These are phyloP conservation scores for Fusarium nygamai DNA, from an alignment of 2,329 filamentous ascomycete species.

Conservation along the genomic window DNA sequence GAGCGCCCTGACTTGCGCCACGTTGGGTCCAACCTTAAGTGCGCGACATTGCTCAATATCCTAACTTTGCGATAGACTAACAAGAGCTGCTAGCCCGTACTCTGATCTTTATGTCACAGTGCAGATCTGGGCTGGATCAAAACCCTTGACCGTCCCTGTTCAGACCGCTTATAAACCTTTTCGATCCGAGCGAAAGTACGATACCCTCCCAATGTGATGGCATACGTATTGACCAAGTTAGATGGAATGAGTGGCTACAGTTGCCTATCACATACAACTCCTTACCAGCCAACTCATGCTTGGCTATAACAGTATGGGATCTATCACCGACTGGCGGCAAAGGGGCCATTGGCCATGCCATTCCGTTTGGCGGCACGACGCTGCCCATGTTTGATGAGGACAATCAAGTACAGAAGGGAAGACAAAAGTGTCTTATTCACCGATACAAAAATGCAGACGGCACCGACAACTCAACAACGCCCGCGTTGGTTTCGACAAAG, in stretches of 20 bases:
- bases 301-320: conserved; percentile 97
- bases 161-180: conserved; percentile 96
- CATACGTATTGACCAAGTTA: conserved; percentile 44
- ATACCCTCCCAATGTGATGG: neutral
- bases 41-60: conserved; percentile 16
- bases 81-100: conserved; percentile 63
- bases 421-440: conserved; percentile 90
- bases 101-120: conserved; percentile 94
- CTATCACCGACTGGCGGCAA: conserved; percentile 81
- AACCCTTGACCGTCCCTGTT: conserved; percentile 88
- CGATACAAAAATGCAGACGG: conserved; percentile 87
- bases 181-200: conserved; percentile 73
- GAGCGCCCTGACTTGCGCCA: conserved; percentile 83
- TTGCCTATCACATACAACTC: conserved; percentile 86
- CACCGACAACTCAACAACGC: conserved; percentile 81
- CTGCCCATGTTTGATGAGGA: conserved; percentile 92
- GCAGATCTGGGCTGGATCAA: conserved; percentile 95
- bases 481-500: conserved; percentile 68
- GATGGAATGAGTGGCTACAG: conserved; percentile 97
- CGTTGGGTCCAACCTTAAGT: conserved; percentile 86
- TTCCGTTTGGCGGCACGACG: conserved; percentile 95
- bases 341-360: conserved; percentile 76
- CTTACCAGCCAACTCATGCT: conserved; percentile 80
- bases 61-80: conserved; percentile 33
- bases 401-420: conserved; percentile 88